Evolutionary conservation across 257 asterid genomes (phyloP).

Genomic region (Solanum tarapatanum): DNA sequence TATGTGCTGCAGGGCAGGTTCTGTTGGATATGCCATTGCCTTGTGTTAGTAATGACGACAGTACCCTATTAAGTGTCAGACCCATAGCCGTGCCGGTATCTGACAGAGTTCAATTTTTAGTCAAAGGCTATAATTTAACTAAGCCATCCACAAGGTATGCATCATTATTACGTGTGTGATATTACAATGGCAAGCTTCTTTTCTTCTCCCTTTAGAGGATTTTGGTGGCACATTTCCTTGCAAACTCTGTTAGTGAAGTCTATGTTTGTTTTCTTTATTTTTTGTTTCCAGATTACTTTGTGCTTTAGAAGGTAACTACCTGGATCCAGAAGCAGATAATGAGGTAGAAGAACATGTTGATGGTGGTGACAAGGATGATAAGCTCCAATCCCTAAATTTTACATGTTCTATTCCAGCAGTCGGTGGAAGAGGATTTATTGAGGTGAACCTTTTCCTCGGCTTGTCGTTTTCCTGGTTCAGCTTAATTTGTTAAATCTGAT

Average conservation of each 20-base stretch:
- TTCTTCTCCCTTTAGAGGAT: background rate
- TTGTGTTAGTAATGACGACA: constrained; percentile 13
- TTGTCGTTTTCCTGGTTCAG: background rate
- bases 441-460: constrained; percentile 25
- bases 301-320: constrained; percentile 33
- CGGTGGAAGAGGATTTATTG: constrained; percentile 67
- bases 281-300: constrained; percentile 25
- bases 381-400: constrained; percentile 27
- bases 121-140: constrained; percentile 52
- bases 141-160: constrained; percentile 47
- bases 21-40: constrained; percentile 48
- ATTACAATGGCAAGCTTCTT: background rate
- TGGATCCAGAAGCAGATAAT: constrained; percentile 13
- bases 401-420: constrained; percentile 43
- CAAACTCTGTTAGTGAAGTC: background rate
- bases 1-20: constrained; percentile 47
- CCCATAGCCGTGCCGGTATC: constrained; percentile 70
- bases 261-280: background rate
- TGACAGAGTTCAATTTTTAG: constrained; percentile 39
- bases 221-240: background rate
- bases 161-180: background rate
- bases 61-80: constrained; percentile 42
- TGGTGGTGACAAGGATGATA: constrained; percentile 9
- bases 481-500: background rate
- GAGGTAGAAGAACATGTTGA: constrained; percentile 9